These are phyloP conservation scores for Phytophthora citricola DNA, from an alignment of 352 stramenopile genomes.

Conservation along the genomic window DNA sequence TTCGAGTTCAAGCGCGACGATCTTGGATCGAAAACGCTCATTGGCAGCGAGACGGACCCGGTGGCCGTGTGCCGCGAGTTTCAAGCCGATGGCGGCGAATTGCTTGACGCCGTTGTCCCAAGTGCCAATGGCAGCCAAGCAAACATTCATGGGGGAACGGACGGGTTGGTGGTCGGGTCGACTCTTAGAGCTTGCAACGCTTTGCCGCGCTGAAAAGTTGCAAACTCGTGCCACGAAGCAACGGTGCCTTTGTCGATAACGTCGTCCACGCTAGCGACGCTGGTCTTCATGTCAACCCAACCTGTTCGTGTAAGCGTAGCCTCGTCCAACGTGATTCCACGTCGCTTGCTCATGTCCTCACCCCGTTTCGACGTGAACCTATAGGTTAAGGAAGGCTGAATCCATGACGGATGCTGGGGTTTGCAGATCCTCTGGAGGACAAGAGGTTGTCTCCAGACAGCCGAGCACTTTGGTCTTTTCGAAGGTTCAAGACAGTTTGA, in stretches of 20 bases:
- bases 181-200: not conserved
- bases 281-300: constrained; percentile 22
- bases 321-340: constrained; percentile 6
- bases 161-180: no score
- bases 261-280: constrained; percentile 20
- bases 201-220: constrained; percentile 10
- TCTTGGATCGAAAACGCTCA: constrained; percentile 60
- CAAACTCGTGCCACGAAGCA: constrained; percentile 28
- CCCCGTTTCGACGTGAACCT: not conserved
- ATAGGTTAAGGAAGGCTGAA: no score
- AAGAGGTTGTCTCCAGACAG: not conserved
- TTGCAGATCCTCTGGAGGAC: constrained; percentile 7
- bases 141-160: constrained; percentile 47
- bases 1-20: constrained; percentile 50
- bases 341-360: not conserved
- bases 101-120: constrained; percentile 61
- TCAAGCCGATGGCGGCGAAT: constrained; percentile 63
- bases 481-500: not conserved
- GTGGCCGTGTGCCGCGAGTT: constrained; percentile 73
- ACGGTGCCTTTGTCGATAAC: constrained; percentile 11
- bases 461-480: not conserved
- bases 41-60: constrained; percentile 83
- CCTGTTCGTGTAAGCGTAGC: constrained; percentile 14
- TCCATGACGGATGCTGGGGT: not conserved
- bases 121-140: constrained; percentile 46